Conservation (phyloP, 2,329 filamentous ascomycete genomes). For the Sporothrix pseudoabietina region DNA sequence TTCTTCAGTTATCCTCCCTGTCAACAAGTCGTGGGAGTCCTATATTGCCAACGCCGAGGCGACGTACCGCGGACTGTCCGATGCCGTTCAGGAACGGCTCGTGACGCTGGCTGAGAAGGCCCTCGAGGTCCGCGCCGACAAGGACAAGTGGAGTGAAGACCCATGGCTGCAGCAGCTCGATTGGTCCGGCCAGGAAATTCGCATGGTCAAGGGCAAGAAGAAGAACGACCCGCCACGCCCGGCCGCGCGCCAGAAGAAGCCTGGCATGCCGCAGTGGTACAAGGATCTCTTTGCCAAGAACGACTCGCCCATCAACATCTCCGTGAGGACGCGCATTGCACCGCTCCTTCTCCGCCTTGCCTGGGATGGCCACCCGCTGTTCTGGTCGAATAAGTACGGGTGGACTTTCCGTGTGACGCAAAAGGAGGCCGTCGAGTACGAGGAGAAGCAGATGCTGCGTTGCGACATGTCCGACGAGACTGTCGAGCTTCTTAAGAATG, state of each 20-base stretch:
- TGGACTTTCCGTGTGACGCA: slow-evolving; percentile 85
- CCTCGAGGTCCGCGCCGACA: slow-evolving; percentile 68
- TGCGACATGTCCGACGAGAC: slow-evolving; percentile 79
- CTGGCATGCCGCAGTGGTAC: slow-evolving; percentile 95
- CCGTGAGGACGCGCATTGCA: slow-evolving; percentile 84
- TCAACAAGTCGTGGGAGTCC: slow-evolving; percentile 82
- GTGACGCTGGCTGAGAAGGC: slow-evolving; percentile 75
- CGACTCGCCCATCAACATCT: slow-evolving; percentile 70
- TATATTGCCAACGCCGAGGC: slow-evolving; percentile 84
- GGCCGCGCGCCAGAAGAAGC: slow-evolving; percentile 83
- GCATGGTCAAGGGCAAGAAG: slow-evolving; percentile 87
- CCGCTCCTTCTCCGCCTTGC: slow-evolving; percentile 79
- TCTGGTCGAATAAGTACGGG: slow-evolving; percentile 91
- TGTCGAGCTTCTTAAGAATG: slow-evolving; percentile 65
- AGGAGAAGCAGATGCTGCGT: slow-evolving; percentile 68
- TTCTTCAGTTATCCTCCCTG: slow-evolving; percentile 89
- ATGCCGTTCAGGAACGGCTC: slow-evolving; percentile 76
- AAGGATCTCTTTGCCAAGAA: slow-evolving; percentile 80
- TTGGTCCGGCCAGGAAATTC: slow-evolving; percentile 91
- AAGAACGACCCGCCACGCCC: slow-evolving; percentile 78
- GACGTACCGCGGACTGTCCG: slow-evolving; percentile 75
- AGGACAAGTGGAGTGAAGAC: slow-evolving; percentile 72
- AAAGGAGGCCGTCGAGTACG: slow-evolving; percentile 63
- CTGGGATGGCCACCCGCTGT: slow-evolving; percentile 86
- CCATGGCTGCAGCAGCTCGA: slow-evolving; percentile 93